Percentiles rank a stretch among this genome's conserved stretches.
These are phyloP conservation scores for Syzygium aqueum DNA, from an alignment of 345 rosid species.

Conservation along the genomic window DNA sequence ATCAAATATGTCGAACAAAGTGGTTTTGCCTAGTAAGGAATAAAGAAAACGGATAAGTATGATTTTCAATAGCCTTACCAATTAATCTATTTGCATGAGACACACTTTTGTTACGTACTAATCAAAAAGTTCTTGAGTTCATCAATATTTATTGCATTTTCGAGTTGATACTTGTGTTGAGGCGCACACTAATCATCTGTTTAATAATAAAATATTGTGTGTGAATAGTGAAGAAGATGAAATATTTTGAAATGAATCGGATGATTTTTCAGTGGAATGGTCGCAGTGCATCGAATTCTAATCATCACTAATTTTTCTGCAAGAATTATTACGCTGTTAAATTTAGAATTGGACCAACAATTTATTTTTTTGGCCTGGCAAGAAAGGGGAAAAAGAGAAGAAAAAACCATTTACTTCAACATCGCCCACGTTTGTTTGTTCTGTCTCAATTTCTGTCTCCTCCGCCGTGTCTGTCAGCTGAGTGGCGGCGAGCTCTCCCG, in stretches of 20 bases:
- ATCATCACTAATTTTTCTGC: background rate
- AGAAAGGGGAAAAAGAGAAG: background rate
- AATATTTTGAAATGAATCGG: background rate
- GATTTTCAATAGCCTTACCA: background rate
- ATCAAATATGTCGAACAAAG: background rate
- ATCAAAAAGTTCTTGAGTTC: no score
- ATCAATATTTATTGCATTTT: accelerated
- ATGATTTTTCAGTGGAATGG: background rate
- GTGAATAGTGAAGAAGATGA: accelerated
- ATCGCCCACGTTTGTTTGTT: background rate
- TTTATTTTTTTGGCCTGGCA: background rate
- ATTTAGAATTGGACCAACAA: background rate
- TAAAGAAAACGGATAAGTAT: background rate
- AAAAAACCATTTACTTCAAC: background rate
- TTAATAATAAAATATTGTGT: background rate
- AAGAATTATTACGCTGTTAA: background rate
- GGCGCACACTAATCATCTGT: accelerated
- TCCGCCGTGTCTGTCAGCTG: background rate
- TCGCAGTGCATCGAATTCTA: background rate
- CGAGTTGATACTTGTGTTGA: accelerated
- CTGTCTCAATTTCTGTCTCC: background rate
- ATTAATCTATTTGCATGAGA: background rate
- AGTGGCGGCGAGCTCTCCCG: background rate
- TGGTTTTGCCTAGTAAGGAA: background rate
- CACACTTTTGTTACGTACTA: background rate